Base-by-base conservation (phyloP, 495 filamentous ascomycete species). In the Talaromyces adpressus region DNA sequence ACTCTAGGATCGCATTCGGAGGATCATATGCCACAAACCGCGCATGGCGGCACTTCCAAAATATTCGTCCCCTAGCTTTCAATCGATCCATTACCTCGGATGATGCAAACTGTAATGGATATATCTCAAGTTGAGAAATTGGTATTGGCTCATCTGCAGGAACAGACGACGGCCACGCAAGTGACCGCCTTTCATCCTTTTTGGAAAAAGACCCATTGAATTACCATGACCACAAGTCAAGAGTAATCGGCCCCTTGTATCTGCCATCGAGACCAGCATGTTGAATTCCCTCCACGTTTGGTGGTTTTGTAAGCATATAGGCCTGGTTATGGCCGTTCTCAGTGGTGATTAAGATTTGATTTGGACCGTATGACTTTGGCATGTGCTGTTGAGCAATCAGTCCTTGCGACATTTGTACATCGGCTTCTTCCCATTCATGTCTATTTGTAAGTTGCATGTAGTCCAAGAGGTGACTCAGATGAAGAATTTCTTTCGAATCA, bases 1-100 rank as follows among this genome's bases (percentile, higher is more conserved):
- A 51, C 27, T 67, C 65, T 36, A 52, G 12, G 12, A 49, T 23
- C 18, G 36, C 30, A 41, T 66, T 66, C 27, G 63, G 61, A 34
- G 54, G 57, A 22, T 57, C 62, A 57, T 67, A 67, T 32, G 64
- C 25, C n/a, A 67, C 49, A 20, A 65, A 60, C 5, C 20, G 62
- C 25, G n/a, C 49, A 1, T 30, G 57, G 11, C 65, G 58, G 25
- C 53, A 63, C 27, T 57, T 32, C 65, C 65, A 67, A 53, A 65
- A 62, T 18, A 53, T 67, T 16, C 62, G 3, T 23, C 65, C 65
- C 14, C 63, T 57, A 6, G 22, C 49, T 18, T 9, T 56, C 4
- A 67, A 9, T 6, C 23, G 8, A 20, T 52, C 25, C 0, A 27
- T 12, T 25, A 57, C 20, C 16, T 63, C 59, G 14, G 64, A n/a